Base-by-base conservation (phyloP, 352 stramenopile species). In the Phytophthora rubi region DNA sequence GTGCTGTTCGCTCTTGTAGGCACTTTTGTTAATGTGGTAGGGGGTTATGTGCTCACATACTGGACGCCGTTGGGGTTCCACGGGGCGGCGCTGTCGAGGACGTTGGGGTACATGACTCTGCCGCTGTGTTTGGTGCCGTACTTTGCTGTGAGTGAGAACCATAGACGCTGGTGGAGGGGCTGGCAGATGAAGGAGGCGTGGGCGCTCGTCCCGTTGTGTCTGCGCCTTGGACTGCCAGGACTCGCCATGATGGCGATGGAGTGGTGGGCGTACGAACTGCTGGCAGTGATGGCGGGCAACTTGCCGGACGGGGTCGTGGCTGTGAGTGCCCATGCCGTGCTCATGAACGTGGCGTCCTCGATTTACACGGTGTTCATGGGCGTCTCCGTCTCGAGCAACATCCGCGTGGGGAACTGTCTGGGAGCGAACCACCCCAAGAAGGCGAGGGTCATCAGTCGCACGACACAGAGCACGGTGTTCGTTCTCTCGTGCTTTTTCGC, bases 211-310 rank as follows among this genome's bases (percentile, higher is more conserved):
- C 66, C 72, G 4, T 47, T 91, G 47, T 94, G 93, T 68, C 64
- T 90, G 7, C 65, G 67, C 18, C 66, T 94, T 0, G 83, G 81
- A 0, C 37, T 91, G 0, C 77, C 85, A 1, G 75, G 74, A 7
- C 70, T 92, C 33, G 42, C 80, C 0, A 90, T 93, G 79, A 72
- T 96, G 55, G 66, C 76, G 18, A 87, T 96, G 69, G 80, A 91
- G 70, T 94, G 88, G 89, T 91, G 82, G 81, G 86, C 88, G 7
- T 94, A 93, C 63, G 87, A 93, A 62, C 35, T 90, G 5, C 73
- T 95, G 9, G 81, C 86, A 8, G 62, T 95, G 6, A 49, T 95
- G 23, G 88, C 86, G 7, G 88, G 86, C 2, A 74, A 92, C 1
- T 71, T 95, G 0, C 86, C 83, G 0, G 76, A 94, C 59, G 85